Evolutionary conservation across 495 filamentous ascomycete genomes (phyloP).

Genomic region (Aspergillus bertholletiae): DNA sequence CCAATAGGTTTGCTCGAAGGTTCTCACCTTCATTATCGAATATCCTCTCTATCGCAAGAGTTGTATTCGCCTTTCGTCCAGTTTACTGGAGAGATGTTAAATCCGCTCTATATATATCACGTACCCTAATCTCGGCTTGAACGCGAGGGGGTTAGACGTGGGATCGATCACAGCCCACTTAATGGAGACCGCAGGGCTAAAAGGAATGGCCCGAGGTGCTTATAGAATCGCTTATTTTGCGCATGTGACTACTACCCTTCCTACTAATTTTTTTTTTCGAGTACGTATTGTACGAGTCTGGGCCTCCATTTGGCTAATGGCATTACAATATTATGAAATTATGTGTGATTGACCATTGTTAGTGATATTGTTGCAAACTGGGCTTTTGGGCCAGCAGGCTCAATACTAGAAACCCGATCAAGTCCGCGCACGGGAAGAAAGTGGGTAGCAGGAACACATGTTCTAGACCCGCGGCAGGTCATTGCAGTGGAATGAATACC

Average conservation of each 20-base stretch:
- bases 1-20: not conserved
- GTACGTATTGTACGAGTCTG: no score
- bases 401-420: not conserved
- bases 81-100: not conserved
- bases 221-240: not conserved
- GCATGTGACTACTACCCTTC: not conserved
- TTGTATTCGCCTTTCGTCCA: not conserved
- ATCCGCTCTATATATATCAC: not conserved
- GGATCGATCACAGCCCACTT: slow-evolving; percentile 1
- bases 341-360: not conserved
- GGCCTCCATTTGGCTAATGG: not conserved
- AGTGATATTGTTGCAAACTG: not conserved
- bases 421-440: slow-evolving; percentile 4
- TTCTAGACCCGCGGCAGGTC: slow-evolving; percentile 18
- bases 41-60: not conserved
- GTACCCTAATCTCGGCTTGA: not conserved
- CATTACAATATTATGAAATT: not conserved
- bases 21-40: not conserved
- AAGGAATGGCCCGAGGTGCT: not conserved
- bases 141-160: slow-evolving; percentile 3
- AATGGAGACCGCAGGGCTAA: not conserved
- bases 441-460: slow-evolving; percentile 14
- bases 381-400: not conserved
- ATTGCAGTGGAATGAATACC: not conserved
- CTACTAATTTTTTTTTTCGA: not conserved